Evolutionary conservation across 129 eudicot species (phyloP).

Genomic region (Flaveria trinervia): DNA sequence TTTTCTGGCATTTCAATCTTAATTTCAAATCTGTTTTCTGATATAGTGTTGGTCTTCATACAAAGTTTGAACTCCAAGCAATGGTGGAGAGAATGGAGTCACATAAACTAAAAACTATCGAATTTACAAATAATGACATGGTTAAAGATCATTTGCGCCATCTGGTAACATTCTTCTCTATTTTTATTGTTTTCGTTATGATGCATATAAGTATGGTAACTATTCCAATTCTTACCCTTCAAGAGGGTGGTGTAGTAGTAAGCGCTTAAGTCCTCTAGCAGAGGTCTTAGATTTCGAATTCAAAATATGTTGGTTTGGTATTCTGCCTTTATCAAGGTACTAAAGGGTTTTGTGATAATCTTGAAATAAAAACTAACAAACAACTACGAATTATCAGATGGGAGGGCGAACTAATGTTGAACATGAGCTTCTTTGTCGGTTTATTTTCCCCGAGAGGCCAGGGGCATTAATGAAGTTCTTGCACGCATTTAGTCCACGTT

Average conservation of each 20-base stretch:
- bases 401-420: conserved; percentile 81
- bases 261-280: no score
- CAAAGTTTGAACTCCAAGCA: conserved; percentile 67
- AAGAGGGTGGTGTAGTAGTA: no score
- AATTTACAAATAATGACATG: conserved; percentile 81
- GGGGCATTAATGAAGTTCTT: conserved; percentile 93
- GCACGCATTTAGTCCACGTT: conserved; percentile 83
- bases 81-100: conserved; percentile 83
- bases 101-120: conserved; percentile 68
- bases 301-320: no score
- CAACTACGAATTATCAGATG: conserved; percentile 54
- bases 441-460: conserved; percentile 89
- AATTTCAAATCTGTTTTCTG: conserved; percentile 17
- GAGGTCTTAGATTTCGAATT: no score
- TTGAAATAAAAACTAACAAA: background rate
- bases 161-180: conserved; percentile 54
- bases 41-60: conserved; percentile 96
- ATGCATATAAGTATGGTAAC: background rate
- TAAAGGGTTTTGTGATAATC: no score
- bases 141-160: conserved; percentile 96
- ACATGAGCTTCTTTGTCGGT: conserved; percentile 85
- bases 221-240: no score
- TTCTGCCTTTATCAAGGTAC: no score
- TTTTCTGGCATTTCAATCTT: background rate
- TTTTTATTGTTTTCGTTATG: background rate